Base-by-base conservation (phyloP, 495 filamentous ascomycete genomes). In the Chaetomium tenue region DNA sequence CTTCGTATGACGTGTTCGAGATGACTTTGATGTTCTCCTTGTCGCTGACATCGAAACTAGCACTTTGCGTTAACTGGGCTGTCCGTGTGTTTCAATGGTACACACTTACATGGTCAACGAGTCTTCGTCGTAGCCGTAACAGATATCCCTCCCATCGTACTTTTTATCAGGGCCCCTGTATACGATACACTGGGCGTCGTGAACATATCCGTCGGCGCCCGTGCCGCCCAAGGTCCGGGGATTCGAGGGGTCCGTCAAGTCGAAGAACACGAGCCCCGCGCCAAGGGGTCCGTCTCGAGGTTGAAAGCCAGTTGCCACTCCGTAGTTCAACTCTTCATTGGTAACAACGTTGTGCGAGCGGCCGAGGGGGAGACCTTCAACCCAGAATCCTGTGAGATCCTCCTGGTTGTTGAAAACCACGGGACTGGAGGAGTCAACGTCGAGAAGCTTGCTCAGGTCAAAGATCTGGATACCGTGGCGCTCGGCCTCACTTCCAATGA, bases 111-210 rank as follows among this genome's bases (percentile, higher is more conserved):
- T 81, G 56, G 70, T 79, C 20, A 73, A 51, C 3, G 74, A 75
- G 37, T 78, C 76, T 63, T 78, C 76, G 64, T 86, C 83, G 65
- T 83, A 86, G 9, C 78, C 81, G 62, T 83, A 86, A 71, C 84
- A 86, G 66, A 86, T 81, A 61, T 86, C 84, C 6, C 68, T 69
- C 12, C 82, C 84, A 5, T 65, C 25, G 63, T 81, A 86, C 61
- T 75, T 72, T 26, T 64, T 70, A 66, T 86, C 82, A 0, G 84
- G 84, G 0, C 84, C 84, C 3, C 76, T 72, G 69, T 86, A 86
- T 18, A 81, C 68, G 4, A 86, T 58, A 63, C 83, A 86, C 64
- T 86, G 83, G 0, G 83, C 83, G 54, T 85, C 83, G 47, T 85
- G 83, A 13, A 85, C 83, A 57, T 85, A 85, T 6, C 83, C 83